Conservation (phyloP, 31 red algal genomes). For the Pterothamnion heteromorphum region DNA sequence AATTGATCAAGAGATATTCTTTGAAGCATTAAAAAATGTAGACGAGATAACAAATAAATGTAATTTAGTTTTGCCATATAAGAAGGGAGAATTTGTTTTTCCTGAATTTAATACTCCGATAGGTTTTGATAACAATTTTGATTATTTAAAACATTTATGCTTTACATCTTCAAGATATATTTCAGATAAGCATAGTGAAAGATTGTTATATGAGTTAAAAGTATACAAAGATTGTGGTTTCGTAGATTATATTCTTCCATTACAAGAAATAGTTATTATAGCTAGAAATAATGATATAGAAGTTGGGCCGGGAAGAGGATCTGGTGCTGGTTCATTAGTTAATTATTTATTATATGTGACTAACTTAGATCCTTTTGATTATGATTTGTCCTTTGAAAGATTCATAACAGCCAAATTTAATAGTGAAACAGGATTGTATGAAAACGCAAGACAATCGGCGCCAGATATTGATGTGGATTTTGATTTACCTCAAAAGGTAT, state of each 20-base stretch:
- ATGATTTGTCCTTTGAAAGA: conserved; percentile 75
- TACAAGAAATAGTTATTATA: conserved; percentile 73
- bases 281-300: conserved; percentile 62
- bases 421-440: too few relatives aligned
- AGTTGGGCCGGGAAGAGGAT: conserved; percentile 80
- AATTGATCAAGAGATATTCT: too few relatives aligned
- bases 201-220: conserved; percentile 61
- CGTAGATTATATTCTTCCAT: conserved; percentile 70
- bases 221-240: conserved; percentile 67
- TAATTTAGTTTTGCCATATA: too few relatives aligned
- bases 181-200: conserved; percentile 61
- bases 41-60: too few relatives aligned
- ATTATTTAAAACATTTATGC: too few relatives aligned
- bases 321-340: conserved; percentile 74
- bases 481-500: too few relatives aligned
- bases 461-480: conserved; percentile 94
- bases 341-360: conserved; percentile 72
- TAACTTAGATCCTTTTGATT: conserved; percentile 66
- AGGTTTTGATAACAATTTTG: too few relatives aligned
- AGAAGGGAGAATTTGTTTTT: too few relatives aligned
- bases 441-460: conserved; percentile 58
- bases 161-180: too few relatives aligned
- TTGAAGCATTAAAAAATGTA: too few relatives aligned
- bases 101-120: too few relatives aligned
- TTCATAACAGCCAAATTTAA: too few relatives aligned